Conservation (phyloP, 2,329 filamentous ascomycete species). For the Aspergillus ibericus region DNA sequence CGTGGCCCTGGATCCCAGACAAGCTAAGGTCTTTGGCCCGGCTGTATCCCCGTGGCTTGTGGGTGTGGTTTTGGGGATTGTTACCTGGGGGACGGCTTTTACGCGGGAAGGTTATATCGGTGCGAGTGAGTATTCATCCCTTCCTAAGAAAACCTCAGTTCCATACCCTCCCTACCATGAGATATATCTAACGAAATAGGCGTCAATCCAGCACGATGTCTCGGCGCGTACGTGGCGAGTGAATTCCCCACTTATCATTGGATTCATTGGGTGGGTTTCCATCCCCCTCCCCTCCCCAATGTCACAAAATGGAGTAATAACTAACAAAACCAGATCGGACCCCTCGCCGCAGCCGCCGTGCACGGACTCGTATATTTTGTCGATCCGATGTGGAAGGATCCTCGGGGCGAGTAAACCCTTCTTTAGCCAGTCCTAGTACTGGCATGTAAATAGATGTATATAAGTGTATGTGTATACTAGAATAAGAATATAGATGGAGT, state of each 20-base stretch:
- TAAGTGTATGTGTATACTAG: no score
- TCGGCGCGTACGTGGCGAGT: conserved; percentile 47
- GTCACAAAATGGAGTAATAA: no score
- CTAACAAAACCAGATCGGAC: conserved; percentile 21
- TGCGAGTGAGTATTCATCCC: conserved; percentile 32
- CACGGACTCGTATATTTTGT: conserved; percentile 36
- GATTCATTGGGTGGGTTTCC: conserved; percentile 36
- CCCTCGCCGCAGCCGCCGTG: conserved; percentile 29
- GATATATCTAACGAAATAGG: conserved; percentile 12
- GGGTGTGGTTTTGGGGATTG: conserved; percentile 41
- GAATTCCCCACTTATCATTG: conserved; percentile 38
- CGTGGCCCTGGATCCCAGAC: conserved; percentile 55
- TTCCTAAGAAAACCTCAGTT: no score
- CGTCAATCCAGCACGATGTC: conserved; percentile 49
- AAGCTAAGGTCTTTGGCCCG: conserved; percentile 51
- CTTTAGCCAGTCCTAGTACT: neutral
- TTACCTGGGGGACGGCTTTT: conserved; percentile 41
- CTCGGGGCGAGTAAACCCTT: neutral
- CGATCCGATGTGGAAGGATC: conserved; percentile 27
- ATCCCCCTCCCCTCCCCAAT: no score
- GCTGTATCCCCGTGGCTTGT: conserved; percentile 53
- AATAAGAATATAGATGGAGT: neutral
- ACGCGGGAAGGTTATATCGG: conserved; percentile 45
- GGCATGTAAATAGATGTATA: neutral
- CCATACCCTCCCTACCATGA: no score